Percentiles rank a stretch among this genome's conserved stretches.
Evolutionary conservation across 2,329 filamentous ascomycete species (phyloP).

Genomic region (Aureobasidium vineae): DNA sequence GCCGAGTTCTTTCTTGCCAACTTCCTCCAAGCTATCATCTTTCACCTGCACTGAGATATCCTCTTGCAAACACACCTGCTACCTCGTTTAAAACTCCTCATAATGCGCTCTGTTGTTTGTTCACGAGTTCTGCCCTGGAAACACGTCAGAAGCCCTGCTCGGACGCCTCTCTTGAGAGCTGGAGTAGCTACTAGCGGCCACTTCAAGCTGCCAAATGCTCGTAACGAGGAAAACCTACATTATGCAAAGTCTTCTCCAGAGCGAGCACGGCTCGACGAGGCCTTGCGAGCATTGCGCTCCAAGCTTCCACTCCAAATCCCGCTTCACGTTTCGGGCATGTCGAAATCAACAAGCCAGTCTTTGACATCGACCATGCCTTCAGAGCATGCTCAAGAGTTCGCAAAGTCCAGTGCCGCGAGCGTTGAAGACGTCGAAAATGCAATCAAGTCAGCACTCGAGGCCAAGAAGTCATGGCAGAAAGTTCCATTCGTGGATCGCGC

Average conservation of each 20-base stretch:
- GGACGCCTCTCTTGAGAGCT: neutral
- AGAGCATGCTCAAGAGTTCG: slow-evolving; percentile 7
- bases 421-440: slow-evolving; percentile 30
- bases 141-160: too few species aligned
- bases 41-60: neutral
- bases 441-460: slow-evolving; percentile 38
- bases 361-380: slow-evolving; percentile 7
- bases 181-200: slow-evolving; percentile 24
- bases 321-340: neutral
- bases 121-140: neutral
- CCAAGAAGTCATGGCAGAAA: slow-evolving; percentile 39
- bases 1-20: neutral
- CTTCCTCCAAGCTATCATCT: neutral
- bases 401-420: slow-evolving; percentile 21
- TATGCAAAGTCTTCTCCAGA: slow-evolving; percentile 15
- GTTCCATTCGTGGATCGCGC: slow-evolving; percentile 41
- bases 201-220: slow-evolving; percentile 20
- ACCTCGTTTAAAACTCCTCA: neutral
- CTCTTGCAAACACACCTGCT: neutral
- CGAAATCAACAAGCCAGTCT: neutral
- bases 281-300: neutral
- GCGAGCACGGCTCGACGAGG: neutral
- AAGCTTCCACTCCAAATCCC: slow-evolving; percentile 2
- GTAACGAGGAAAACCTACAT: slow-evolving; percentile 24
- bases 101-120: neutral